A percentile compares a stretch with the other conserved stretches of the same genome.
Conservation (phyloP, 371 early-diverging fungal species). For the Mortierella sp. region DNA sequence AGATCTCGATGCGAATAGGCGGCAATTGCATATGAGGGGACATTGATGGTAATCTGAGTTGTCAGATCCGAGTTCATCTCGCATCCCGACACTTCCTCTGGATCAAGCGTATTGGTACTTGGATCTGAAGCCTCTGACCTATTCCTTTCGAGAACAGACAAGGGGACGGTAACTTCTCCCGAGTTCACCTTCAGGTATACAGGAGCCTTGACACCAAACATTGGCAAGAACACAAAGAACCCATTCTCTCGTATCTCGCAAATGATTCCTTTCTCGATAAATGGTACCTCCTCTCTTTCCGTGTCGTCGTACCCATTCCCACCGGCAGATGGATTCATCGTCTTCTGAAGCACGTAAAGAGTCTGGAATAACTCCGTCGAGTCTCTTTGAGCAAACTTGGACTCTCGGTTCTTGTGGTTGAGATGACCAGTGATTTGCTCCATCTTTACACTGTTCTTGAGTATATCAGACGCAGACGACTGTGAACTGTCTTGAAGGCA, state of each 20-base stretch:
- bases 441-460: conserved; percentile 58
- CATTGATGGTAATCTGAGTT: conserved; percentile 37
- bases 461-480: conserved; percentile 49
- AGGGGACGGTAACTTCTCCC: conserved; percentile 63
- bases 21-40: conserved; percentile 13
- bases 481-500: conserved; percentile 39
- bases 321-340: conserved; percentile 9
- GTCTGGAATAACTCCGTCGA: conserved; percentile 84
- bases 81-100: conserved; percentile 26
- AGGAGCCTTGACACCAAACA: conserved; percentile 76
- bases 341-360: conserved; percentile 72
- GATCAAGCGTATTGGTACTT: conserved; percentile 9
- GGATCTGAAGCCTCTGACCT: not conserved
- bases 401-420: conserved; percentile 77
- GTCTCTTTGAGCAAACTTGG: conserved; percentile 81
- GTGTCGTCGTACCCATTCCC: not conserved
- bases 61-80: conserved; percentile 48
- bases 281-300: conserved; percentile 38
- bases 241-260: conserved; percentile 81
- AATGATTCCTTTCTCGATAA: conserved; percentile 74
- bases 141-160: conserved; percentile 59
- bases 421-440: conserved; percentile 66
- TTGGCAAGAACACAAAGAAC: conserved; percentile 77
- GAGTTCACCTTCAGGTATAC: conserved; percentile 72
- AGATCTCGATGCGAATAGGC: conserved; percentile 3